Conservation (phyloP, 495 filamentous ascomycete species). For the Hyaloscypha variabilis region DNA sequence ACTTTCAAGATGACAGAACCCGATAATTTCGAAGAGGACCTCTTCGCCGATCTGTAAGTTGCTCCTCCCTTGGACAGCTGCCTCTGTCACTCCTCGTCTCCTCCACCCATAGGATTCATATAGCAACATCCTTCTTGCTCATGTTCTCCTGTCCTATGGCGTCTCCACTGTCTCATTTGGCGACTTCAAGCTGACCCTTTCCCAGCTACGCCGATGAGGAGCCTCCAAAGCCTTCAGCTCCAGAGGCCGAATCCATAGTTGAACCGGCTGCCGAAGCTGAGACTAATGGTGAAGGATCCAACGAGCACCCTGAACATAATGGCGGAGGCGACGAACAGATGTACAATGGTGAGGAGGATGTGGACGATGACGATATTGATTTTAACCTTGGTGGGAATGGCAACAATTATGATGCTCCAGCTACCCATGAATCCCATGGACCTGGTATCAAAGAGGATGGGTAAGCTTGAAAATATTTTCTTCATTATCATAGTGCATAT, state of each 20-base stretch:
- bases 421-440: slow-evolving; percentile 29
- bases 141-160: not conserved
- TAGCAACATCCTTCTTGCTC: too few species aligned
- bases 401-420: slow-evolving; percentile 35
- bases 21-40: slow-evolving; percentile 93
- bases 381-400: slow-evolving; percentile 56
- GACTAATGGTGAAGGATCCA: slow-evolving; percentile 24
- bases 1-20: slow-evolving; percentile 71
- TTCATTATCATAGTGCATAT: slow-evolving; percentile 20
- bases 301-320: slow-evolving; percentile 38
- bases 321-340: slow-evolving; percentile 53
- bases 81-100: not conserved
- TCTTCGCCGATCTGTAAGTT: slow-evolving; percentile 96
- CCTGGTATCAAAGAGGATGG: slow-evolving; percentile 95
- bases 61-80: not conserved
- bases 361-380: slow-evolving; percentile 68
- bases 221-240: slow-evolving; percentile 43
- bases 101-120: not conserved
- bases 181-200: slow-evolving; percentile 10
- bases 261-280: slow-evolving; percentile 22
- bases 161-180: too few species aligned
- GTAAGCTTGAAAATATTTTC: slow-evolving; percentile 66
- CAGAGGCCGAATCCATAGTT: slow-evolving; percentile 36
- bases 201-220: slow-evolving; percentile 82
- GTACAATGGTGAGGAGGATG: slow-evolving; percentile 42